These are phyloP conservation scores for Heliosperma pusillum DNA, from an alignment of 148 eudicot species.

Conservation along the genomic window DNA sequence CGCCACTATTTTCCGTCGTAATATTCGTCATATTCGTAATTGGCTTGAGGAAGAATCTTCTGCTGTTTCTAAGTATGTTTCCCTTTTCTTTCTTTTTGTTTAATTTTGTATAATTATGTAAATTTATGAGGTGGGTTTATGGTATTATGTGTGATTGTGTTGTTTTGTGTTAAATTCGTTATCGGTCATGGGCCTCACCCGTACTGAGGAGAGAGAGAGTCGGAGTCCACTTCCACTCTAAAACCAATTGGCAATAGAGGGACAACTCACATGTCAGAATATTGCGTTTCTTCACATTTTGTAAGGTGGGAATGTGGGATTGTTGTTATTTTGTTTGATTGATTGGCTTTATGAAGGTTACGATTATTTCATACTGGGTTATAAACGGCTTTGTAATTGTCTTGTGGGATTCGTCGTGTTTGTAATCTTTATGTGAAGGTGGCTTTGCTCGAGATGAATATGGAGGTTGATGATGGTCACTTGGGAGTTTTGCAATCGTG, in stretches of 20 bases:
- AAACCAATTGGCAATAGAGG: no score
- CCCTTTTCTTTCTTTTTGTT: not conserved
- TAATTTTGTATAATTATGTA: not conserved
- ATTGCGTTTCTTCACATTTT: no score
- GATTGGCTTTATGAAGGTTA: not conserved
- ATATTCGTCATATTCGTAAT: slow-evolving; percentile 34
- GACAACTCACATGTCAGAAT: no score
- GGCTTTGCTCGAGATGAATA: not conserved
- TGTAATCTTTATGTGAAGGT: not conserved
- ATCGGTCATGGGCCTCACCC: no score
- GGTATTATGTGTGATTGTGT: not conserved
- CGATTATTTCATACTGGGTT: no score
- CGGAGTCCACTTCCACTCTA: no score
- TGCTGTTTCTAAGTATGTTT: slow-evolving; percentile 29
- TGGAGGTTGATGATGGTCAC: no score
- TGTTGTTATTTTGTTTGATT: not conserved
- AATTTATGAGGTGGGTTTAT: not conserved
- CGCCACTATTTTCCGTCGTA: slow-evolving; percentile 32
- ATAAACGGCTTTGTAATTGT: no score
- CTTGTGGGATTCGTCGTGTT: no score
- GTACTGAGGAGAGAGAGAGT: no score
- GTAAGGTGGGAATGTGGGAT: not conserved
- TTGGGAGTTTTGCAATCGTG: no score
- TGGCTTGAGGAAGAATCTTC: slow-evolving; percentile 40
- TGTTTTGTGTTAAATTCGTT: not conserved